These are phyloP conservation scores for Alloteropsis semialata DNA, from an alignment of 176 grass and related monocot genomes.

Conservation along the genomic window DNA sequence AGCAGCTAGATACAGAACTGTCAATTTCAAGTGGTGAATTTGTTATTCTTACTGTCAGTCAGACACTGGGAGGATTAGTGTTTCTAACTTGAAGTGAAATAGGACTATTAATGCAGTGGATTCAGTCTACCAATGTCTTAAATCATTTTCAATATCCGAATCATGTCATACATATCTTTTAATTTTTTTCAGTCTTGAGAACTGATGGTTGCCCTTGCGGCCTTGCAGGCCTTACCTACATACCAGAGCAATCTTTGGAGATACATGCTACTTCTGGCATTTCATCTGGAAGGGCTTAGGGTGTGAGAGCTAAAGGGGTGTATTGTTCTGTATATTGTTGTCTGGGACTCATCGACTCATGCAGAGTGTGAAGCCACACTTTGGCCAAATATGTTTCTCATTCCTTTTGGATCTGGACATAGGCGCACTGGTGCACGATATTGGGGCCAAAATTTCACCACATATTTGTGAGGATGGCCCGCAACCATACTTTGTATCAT, in stretches of 20 bases:
- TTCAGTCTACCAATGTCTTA: neutral
- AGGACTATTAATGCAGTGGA: neutral
- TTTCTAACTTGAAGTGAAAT: neutral
- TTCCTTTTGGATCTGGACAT: conserved; percentile 25
- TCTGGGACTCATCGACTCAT: neutral
- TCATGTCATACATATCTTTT: neutral
- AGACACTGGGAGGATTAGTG: neutral
- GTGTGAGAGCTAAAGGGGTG: neutral
- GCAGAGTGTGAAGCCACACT: neutral
- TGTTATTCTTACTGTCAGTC: neutral
- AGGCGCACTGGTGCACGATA: neutral
- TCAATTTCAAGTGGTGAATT: neutral
- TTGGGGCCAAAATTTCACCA: neutral
- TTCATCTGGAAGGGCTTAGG: conserved; percentile 65
- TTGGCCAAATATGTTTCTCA: neutral
- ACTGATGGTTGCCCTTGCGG: conserved; percentile 24
- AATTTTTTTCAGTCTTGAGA: neutral
- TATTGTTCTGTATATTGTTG: conserved; percentile 10
- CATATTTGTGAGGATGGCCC: neutral
- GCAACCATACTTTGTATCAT: neutral
- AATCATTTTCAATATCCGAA: neutral
- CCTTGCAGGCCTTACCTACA: conserved; percentile 65
- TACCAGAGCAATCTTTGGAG: conserved; percentile 88
- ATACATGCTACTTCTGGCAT: conserved; percentile 82
- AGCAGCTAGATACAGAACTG: neutral